These are phyloP conservation scores for Breynia disticha DNA, from an alignment of 441 rosid species.

Conservation along the genomic window DNA sequence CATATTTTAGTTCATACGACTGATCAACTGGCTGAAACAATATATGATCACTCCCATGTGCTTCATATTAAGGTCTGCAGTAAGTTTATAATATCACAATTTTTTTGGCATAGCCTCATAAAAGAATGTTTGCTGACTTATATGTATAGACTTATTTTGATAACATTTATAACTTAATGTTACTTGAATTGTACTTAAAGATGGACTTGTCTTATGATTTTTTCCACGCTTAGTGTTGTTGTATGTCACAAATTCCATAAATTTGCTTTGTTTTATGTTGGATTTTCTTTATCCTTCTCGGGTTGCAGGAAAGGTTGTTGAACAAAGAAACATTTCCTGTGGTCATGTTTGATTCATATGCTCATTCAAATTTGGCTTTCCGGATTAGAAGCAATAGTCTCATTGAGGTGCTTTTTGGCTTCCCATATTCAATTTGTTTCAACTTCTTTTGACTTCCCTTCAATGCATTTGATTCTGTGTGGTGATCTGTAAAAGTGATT, in stretches of 20 bases:
- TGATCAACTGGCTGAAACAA: too few relatives aligned
- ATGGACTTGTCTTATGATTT: slow-evolving; percentile 8
- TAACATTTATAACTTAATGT: too few relatives aligned
- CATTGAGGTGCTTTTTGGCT: slow-evolving; percentile 41
- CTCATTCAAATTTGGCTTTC: slow-evolving; percentile 54
- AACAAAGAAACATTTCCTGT: slow-evolving; percentile 53
- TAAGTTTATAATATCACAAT: too few relatives aligned
- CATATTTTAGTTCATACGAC: too few relatives aligned
- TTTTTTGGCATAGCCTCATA: too few relatives aligned
- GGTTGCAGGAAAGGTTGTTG: slow-evolving; percentile 48
- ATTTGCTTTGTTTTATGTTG: slow-evolving; percentile 1
- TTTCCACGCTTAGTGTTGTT: not conserved
- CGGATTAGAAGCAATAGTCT: slow-evolving; percentile 55
- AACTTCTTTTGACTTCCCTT: not conserved
- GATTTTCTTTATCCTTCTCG: slow-evolving; percentile 13
- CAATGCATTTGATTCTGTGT: not conserved
- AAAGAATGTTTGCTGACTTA: too few relatives aligned
- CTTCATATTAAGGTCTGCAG: too few relatives aligned
- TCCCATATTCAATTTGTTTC: slow-evolving; percentile 7
- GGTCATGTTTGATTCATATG: slow-evolving; percentile 46
- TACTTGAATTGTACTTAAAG: too few relatives aligned
- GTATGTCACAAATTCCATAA: slow-evolving; percentile 1
- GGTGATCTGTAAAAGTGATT: slow-evolving; percentile 1
- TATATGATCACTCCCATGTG: too few relatives aligned
- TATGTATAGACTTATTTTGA: too few relatives aligned